Conservation (phyloP, 106 monocot genomes). For the Xerophyta viscosa region DNA sequence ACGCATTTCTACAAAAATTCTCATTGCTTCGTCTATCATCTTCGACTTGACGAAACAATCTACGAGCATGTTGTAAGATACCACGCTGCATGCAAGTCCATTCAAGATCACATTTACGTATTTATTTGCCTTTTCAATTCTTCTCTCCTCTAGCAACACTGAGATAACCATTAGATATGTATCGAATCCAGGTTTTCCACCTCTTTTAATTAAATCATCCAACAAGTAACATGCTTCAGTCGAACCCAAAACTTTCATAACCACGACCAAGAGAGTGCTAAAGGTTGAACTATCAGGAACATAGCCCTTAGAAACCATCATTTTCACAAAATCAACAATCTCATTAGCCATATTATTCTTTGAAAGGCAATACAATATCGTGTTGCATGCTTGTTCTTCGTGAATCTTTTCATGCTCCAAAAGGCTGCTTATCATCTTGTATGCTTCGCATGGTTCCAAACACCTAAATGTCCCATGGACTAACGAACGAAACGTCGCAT, state of each 20-base stretch:
- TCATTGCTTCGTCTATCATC: constrained; percentile 49
- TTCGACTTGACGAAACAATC: constrained; percentile 61
- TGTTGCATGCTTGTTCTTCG: constrained; percentile 26
- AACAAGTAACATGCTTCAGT: constrained; percentile 39
- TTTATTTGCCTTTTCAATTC: constrained; percentile 20
- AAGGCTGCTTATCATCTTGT: constrained; percentile 26
- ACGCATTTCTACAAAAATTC: constrained; percentile 48
- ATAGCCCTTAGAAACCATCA: constrained; percentile 31
- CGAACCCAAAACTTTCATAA: constrained; percentile 27
- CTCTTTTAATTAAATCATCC: constrained; percentile 44
- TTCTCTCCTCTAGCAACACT: constrained; percentile 30
- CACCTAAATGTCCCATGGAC: constrained; percentile 65
- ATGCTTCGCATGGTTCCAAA: constrained; percentile 36
- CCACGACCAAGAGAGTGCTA: constrained; percentile 40
- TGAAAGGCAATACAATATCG: constrained; percentile 62
- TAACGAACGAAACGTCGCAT: constrained; percentile 63
- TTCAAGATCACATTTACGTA: constrained; percentile 34
- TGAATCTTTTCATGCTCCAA: constrained; percentile 22
- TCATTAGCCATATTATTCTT: constrained; percentile 54
- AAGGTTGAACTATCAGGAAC: constrained; percentile 39
- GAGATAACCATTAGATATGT: constrained; percentile 38
- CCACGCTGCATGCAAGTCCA: constrained; percentile 47
- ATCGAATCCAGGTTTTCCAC: constrained; percentile 73
- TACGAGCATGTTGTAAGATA: constrained; percentile 74
- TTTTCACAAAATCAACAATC: constrained; percentile 37